These are phyloP conservation scores for Exutisphaerella laricina DNA, from an alignment of 2,329 filamentous ascomycete genomes.

Conservation along the genomic window DNA sequence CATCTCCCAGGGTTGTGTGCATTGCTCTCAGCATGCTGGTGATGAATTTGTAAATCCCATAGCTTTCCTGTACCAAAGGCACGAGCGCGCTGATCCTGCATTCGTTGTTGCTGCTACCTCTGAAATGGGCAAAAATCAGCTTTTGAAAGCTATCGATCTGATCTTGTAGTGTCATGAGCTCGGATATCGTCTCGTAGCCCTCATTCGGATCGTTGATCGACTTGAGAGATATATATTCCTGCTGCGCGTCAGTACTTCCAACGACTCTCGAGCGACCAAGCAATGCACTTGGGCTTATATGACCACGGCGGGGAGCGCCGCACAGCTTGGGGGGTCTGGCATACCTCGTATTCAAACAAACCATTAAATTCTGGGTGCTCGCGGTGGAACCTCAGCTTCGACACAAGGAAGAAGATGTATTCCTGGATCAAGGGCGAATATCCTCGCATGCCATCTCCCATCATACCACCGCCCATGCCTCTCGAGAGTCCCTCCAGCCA, in stretches of 20 bases:
- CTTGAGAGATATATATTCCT: conserved; percentile 93
- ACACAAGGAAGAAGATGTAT: conserved; percentile 92
- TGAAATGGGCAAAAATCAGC: conserved; percentile 95
- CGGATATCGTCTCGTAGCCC: conserved; percentile 91
- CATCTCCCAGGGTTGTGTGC: conserved; percentile 85
- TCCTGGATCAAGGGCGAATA: conserved; percentile 91
- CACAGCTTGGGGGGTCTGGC: too few relatives aligned
- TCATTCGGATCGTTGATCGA: conserved; percentile 98
- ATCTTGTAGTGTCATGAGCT: conserved; percentile 94
- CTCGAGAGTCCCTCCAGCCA: conserved; percentile 93
- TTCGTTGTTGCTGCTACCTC: conserved; percentile 86
- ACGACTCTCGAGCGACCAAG: not conserved
- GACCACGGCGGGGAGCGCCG: too few relatives aligned
- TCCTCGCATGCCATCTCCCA: conserved; percentile 58
- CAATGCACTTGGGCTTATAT: not conserved
- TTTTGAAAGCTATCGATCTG: conserved; percentile 99
- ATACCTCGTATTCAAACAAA: conserved; percentile 84
- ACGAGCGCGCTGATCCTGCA: conserved; percentile 92
- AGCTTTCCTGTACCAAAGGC: conserved; percentile 92
- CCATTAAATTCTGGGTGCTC: conserved; percentile 98
- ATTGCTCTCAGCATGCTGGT: conserved; percentile 99
- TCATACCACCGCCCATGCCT: conserved; percentile 70
- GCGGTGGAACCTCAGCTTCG: conserved; percentile 93
- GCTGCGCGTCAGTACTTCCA: not conserved
- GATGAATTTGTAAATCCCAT: conserved; percentile 99